Evolutionary conservation across 208 protist genomes (phyloP).

Genomic region (Borovskyia barvae): DNA sequence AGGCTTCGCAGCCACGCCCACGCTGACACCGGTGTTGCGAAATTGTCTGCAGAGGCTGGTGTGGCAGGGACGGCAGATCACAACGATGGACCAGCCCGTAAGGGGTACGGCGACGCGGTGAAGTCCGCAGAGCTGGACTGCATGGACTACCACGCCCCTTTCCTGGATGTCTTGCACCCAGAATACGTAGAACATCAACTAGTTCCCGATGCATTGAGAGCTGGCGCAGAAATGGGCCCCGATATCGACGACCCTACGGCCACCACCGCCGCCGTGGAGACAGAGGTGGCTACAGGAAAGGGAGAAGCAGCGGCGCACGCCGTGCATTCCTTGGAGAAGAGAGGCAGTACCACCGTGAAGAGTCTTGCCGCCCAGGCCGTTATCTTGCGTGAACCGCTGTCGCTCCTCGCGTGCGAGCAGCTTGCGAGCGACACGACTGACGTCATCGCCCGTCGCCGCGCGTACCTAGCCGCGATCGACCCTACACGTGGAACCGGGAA

Average conservation of each 20-base stretch:
- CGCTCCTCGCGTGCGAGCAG: conserved; percentile 51
- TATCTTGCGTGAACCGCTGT: conserved; percentile 42
- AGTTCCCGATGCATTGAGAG: conserved; percentile 9
- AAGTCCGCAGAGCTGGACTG: background rate
- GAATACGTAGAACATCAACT: conserved; percentile 15
- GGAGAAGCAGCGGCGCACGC: background rate
- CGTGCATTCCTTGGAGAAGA: too few relatives aligned
- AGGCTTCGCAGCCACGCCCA: too few relatives aligned
- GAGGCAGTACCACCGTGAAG: background rate
- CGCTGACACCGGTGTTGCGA: too few relatives aligned
- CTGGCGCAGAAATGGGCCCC: background rate
- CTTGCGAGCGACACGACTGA: conserved; percentile 32
- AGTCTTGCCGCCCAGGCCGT: conserved; percentile 45
- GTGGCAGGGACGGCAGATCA: too few relatives aligned
- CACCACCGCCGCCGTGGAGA: background rate
- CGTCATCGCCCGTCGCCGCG: conserved; percentile 12
- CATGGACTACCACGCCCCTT: conserved; percentile 37
- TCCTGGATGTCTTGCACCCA: conserved; percentile 23
- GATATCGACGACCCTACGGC: background rate
- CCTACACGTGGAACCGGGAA: conserved; percentile 1
- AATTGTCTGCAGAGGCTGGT: too few relatives aligned
- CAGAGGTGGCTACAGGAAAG: background rate
- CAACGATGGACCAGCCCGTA: background rate
- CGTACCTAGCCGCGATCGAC: conserved; percentile 19
- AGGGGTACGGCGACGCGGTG: background rate